phyloP scores from a whole-genome alignment of 352 stramenopile species.

The Phytophthora sp. region DNA sequence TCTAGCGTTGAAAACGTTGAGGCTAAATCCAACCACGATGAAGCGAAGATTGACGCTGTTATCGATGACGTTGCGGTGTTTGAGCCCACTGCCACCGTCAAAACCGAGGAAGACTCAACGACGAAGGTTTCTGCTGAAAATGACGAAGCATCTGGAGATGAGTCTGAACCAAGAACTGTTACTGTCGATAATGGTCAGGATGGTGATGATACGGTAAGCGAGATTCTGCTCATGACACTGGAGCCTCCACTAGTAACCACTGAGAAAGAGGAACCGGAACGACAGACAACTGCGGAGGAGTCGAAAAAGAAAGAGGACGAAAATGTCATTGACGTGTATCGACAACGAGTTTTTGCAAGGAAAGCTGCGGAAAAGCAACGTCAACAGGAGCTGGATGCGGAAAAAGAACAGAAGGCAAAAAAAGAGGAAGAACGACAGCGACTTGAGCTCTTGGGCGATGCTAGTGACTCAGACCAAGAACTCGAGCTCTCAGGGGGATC shows the following conservation, averaged over 20 bases:
- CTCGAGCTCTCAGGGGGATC: slow-evolving; percentile 65
- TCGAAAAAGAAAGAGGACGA: slow-evolving; percentile 70
- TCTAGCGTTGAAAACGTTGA: slow-evolving; percentile 4
- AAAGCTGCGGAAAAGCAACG: slow-evolving; percentile 71
- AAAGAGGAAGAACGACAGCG: slow-evolving; percentile 39
- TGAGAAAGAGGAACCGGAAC: slow-evolving; percentile 48
- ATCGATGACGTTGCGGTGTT: background rate
- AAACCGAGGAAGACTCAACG: background rate
- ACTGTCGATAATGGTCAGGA: background rate
- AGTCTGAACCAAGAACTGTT: background rate
- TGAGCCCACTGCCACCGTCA: background rate
- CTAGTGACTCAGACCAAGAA: slow-evolving; percentile 53
- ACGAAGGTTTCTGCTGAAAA: background rate
- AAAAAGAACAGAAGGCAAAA: slow-evolving; percentile 45
- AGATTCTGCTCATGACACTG: background rate
- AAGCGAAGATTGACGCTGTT: background rate
- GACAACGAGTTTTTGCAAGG: slow-evolving; percentile 64
- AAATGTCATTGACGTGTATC: slow-evolving; percentile 61
- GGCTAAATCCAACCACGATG: background rate
- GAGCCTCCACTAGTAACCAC: slow-evolving; percentile 19
- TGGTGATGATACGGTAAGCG: background rate
- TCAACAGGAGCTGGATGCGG: slow-evolving; percentile 51
- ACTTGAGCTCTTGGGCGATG: slow-evolving; percentile 17
- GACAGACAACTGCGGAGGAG: slow-evolving; percentile 41
- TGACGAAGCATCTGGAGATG: background rate